Evolutionary conservation across 306 rosid species (phyloP).

Genomic region (Argentina anserina): DNA sequence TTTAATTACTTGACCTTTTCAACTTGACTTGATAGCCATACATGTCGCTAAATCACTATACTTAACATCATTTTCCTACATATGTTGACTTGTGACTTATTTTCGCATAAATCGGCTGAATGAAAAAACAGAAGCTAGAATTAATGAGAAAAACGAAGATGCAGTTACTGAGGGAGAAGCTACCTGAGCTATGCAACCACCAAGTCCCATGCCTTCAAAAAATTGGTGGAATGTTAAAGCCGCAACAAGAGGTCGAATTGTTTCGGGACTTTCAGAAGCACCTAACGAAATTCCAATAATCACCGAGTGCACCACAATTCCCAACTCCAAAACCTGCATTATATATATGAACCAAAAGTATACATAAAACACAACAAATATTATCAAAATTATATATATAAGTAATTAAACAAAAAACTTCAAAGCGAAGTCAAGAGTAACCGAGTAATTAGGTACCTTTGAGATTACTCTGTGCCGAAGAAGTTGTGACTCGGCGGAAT

Average conservation of each 20-base stretch:
- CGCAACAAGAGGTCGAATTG: slow-evolving; percentile 61
- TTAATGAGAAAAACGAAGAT: too few species aligned
- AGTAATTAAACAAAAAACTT: too few species aligned
- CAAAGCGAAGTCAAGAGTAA: neutral
- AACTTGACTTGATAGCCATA: neutral
- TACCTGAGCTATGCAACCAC: slow-evolving; percentile 83
- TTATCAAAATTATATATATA: neutral
- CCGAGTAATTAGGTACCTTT: slow-evolving; percentile 57
- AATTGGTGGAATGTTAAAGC: slow-evolving; percentile 82
- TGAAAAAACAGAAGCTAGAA: too few species aligned
- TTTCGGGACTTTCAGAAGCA: slow-evolving; percentile 61
- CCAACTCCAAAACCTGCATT: slow-evolving; percentile 69
- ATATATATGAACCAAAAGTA: neutral
- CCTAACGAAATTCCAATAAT: slow-evolving; percentile 80
- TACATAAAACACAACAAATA: too few species aligned
- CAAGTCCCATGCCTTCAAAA: slow-evolving; percentile 91
- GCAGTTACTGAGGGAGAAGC: too few species aligned
- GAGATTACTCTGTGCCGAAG: slow-evolving; percentile 68
- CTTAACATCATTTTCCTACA: too few species aligned
- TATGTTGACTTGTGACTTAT: neutral
- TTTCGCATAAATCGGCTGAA: too few species aligned
- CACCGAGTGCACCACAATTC: slow-evolving; percentile 75
- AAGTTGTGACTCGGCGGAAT: slow-evolving; percentile 26
- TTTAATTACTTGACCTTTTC: too few species aligned
- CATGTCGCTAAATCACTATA: too few species aligned